A percentile compares a stretch with the other conserved stretches of the same genome.
These are phyloP conservation scores for Rhizophagus sp. DNA, from an alignment of 192 early-diverging fungal genomes.

Conservation along the genomic window DNA sequence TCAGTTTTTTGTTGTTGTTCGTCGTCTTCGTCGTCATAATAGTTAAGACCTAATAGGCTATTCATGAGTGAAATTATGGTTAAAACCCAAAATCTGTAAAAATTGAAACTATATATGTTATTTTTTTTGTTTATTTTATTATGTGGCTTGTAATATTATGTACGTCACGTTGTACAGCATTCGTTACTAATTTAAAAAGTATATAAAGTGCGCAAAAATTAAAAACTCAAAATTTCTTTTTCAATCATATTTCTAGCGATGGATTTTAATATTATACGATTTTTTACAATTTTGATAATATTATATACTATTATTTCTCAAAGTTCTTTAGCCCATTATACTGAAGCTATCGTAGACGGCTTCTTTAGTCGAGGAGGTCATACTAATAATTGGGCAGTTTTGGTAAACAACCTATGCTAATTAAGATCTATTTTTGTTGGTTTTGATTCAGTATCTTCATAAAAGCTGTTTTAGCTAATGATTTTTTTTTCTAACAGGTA, in stretches of 20 bases:
- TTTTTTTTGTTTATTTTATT: neutral
- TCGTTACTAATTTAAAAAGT: neutral
- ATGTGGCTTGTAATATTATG: neutral
- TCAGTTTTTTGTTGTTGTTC: conserved; percentile 16
- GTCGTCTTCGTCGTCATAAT: conserved; percentile 30
- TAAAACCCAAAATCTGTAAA: neutral
- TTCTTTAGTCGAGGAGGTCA: conserved; percentile 70
- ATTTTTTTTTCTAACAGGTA: conserved; percentile 55
- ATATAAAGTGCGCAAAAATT: neutral
- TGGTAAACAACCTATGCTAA: conserved; percentile 55
- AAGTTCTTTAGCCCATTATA: neutral
- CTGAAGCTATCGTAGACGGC: conserved; percentile 41
- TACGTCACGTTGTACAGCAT: neutral
- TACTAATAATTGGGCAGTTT: conserved; percentile 99
- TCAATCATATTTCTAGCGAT: neutral
- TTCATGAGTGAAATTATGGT: conserved; percentile 9
- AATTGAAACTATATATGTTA: neutral
- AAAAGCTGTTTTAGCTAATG: neutral
- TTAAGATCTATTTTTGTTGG: neutral
- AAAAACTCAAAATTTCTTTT: neutral
- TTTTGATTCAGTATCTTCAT: neutral
- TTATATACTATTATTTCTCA: neutral
- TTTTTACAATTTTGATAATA: neutral
- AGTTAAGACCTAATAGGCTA: conserved; percentile 25
- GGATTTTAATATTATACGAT: neutral